These are phyloP conservation scores for Neurospora pannonica DNA, from an alignment of 495 filamentous ascomycete species.

Conservation along the genomic window DNA sequence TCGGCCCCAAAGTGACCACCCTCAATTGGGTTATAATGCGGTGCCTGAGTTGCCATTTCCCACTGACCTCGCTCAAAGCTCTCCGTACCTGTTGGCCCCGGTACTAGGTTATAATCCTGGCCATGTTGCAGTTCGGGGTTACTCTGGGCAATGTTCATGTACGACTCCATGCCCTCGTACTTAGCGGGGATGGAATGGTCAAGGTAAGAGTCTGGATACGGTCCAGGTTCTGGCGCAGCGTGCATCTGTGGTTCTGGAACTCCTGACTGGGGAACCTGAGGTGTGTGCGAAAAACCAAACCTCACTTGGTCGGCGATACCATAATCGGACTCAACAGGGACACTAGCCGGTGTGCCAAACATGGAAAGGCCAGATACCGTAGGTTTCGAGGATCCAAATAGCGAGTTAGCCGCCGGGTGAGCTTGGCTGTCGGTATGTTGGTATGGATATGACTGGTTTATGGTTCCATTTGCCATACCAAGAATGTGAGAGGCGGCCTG, in stretches of 20 bases:
- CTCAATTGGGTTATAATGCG: slow-evolving; percentile 17
- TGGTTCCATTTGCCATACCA: background rate
- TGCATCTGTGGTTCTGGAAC: background rate
- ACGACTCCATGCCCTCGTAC: slow-evolving; percentile 10
- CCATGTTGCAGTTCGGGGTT: slow-evolving; percentile 1
- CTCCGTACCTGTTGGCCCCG: slow-evolving; percentile 6
- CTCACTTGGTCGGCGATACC: slow-evolving; percentile 23
- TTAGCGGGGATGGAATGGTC: slow-evolving; percentile 4
- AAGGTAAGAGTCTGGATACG: slow-evolving; percentile 18
- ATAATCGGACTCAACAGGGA: slow-evolving; percentile 3
- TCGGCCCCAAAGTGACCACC: slow-evolving; percentile 15
- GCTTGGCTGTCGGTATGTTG: background rate
- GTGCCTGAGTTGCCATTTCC: slow-evolving; percentile 15
- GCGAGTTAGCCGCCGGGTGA: background rate
- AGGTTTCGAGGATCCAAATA: slow-evolving; percentile 10
- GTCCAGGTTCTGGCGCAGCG: slow-evolving; percentile 1
- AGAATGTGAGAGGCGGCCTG: background rate
- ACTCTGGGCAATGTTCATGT: slow-evolving; percentile 3
- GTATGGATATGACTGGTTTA: background rate
- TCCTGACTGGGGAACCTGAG: slow-evolving; percentile 7
- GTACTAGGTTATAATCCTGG: background rate
- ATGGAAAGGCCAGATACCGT: slow-evolving; percentile 8
- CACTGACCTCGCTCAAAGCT: slow-evolving; percentile 12
- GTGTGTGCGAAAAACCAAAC: slow-evolving; percentile 25
- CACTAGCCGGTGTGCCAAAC: slow-evolving; percentile 14